Conservation (phyloP, 306 rosid species). For the Lotus japonicus region DNA sequence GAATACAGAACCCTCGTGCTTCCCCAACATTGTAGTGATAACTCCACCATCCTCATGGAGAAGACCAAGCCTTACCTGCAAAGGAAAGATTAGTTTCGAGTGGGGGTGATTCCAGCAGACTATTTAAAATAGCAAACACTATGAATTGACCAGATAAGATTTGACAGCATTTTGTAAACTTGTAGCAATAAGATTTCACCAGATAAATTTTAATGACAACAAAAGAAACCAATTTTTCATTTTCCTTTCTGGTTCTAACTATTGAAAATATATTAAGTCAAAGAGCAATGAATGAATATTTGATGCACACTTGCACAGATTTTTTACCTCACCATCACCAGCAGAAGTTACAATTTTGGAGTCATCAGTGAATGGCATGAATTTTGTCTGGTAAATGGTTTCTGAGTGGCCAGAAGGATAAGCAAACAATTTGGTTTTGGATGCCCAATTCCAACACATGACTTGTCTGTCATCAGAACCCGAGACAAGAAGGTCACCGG, state of each 20-base stretch:
- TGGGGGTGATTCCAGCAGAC: constrained; percentile 6
- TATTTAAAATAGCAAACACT: background rate
- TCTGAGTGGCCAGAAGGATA: constrained; percentile 45
- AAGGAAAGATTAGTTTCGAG: background rate
- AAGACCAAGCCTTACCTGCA: constrained; percentile 55
- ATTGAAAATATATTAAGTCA: background rate
- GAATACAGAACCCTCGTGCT: constrained; percentile 44
- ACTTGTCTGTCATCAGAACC: constrained; percentile 53
- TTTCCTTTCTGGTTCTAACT: constrained; percentile 3
- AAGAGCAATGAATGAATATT: background rate
- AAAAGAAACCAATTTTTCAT: too few species aligned
- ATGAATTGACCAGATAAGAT: background rate
- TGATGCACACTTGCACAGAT: background rate
- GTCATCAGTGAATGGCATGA: constrained; percentile 47
- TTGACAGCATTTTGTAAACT: background rate
- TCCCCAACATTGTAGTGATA: constrained; percentile 43
- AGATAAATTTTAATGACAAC: background rate
- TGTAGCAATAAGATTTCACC: background rate
- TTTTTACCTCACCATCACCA: constrained; percentile 52
- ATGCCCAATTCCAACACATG: constrained; percentile 47
- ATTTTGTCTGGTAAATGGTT: constrained; percentile 39
- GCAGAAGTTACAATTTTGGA: constrained; percentile 44
- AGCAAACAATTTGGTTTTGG: constrained; percentile 27
- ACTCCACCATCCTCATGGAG: constrained; percentile 42
- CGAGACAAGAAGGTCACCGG: constrained; percentile 50